Conservation (phyloP, 306 rosid genomes). For the Myrica gale region DNA sequence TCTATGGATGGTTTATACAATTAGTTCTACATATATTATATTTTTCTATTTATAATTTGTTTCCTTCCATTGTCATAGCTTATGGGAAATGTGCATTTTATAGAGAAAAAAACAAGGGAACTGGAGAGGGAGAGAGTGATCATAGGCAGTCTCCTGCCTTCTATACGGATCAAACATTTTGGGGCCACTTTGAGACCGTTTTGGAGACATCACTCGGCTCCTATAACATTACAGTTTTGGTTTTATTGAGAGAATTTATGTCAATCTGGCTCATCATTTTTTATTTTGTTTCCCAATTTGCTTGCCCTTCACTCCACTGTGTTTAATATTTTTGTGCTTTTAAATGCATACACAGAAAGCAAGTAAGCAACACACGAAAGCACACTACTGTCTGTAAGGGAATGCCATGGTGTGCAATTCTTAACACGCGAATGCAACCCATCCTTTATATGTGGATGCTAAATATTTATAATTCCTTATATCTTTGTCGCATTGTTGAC, state of each 20-base stretch:
- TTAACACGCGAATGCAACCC: background rate
- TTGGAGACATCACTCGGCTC: background rate
- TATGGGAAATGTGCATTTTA: too few relatives aligned
- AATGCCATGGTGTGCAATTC: background rate
- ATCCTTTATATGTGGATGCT: background rate
- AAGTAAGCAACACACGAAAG: background rate
- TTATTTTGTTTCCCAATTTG: too few relatives aligned
- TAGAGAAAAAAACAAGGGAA: too few relatives aligned
- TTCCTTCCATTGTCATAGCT: too few relatives aligned
- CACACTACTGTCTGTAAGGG: background rate
- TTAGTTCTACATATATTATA: too few relatives aligned
- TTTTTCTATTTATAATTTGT: too few relatives aligned
- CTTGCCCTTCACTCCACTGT: too few relatives aligned
- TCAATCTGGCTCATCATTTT: background rate
- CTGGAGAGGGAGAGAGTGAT: too few relatives aligned
- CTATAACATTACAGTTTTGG: background rate
- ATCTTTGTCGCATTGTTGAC: conserved; percentile 32
- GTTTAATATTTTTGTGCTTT: background rate
- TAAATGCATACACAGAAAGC: background rate
- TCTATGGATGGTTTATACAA: too few relatives aligned
- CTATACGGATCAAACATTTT: too few relatives aligned
- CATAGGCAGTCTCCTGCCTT: too few relatives aligned
- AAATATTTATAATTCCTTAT: background rate
- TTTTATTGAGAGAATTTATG: background rate
- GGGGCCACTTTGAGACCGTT: background rate